phyloP scores from a whole-genome alignment of 805 yeast genomes.

The Saccharomyces kudriavzevii region DNA sequence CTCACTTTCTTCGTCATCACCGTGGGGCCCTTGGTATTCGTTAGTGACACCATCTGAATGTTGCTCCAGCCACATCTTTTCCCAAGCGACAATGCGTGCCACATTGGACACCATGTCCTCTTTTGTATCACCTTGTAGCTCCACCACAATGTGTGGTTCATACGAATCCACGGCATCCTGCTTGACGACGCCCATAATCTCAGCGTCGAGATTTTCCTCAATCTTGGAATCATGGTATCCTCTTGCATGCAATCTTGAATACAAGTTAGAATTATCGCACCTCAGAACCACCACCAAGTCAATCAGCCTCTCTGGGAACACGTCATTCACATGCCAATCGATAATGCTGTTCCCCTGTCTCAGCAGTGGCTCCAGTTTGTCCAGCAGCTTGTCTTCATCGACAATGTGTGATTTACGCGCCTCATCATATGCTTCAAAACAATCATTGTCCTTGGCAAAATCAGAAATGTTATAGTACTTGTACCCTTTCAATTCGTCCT shows the following conservation, averaged over 20 bases:
- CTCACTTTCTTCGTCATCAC: slow-evolving; percentile 7
- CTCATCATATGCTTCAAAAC: slow-evolving; percentile 80
- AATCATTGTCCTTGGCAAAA: slow-evolving; percentile 66
- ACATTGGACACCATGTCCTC: slow-evolving; percentile 81
- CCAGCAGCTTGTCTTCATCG: slow-evolving; percentile 84
- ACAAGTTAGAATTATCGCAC: slow-evolving; percentile 62
- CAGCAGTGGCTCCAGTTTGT: slow-evolving; percentile 67
- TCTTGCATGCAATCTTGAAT: slow-evolving; percentile 68
- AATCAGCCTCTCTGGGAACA: slow-evolving; percentile 85
- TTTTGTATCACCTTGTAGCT: slow-evolving; percentile 59
- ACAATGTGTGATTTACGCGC: slow-evolving; percentile 79
- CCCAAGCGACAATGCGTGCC: slow-evolving; percentile 68
- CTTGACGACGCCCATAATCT: slow-evolving; percentile 85
- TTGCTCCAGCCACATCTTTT: slow-evolving; percentile 62
- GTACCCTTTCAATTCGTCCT: slow-evolving; percentile 32
- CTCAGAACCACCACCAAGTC: slow-evolving; percentile 87
- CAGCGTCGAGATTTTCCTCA: slow-evolving; percentile 89
- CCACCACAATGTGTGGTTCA: slow-evolving; percentile 73
- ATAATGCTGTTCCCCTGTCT: slow-evolving; percentile 81
- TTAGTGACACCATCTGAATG: slow-evolving; percentile 55
- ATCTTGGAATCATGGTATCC: slow-evolving; percentile 75
- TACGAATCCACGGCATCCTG: slow-evolving; percentile 84
- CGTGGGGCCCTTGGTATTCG: slow-evolving; percentile 28
- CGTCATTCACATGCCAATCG: slow-evolving; percentile 97
- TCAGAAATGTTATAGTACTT: slow-evolving; percentile 63